phyloP scores from a whole-genome alignment of 2,329 filamentous ascomycete genomes.

The Penicillium sp. region DNA sequence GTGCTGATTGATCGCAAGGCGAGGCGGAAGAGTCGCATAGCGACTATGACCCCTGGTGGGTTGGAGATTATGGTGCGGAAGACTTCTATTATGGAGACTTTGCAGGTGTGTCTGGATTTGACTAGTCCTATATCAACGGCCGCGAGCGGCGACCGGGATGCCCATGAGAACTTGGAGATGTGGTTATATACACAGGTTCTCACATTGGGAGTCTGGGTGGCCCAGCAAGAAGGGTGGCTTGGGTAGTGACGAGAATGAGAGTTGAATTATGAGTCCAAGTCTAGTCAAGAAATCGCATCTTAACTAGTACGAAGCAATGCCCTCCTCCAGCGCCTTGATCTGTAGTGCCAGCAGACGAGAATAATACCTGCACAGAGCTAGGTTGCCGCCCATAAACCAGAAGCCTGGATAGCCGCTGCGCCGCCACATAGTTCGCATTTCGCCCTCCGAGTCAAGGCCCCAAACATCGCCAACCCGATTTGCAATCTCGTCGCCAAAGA shows the following conservation, averaged over 20 bases:
- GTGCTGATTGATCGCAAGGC: slow-evolving; percentile 25
- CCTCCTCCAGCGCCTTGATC: slow-evolving; percentile 49
- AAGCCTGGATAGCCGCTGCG: slow-evolving; percentile 64
- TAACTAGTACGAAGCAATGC: slow-evolving; percentile 19
- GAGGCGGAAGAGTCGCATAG: slow-evolving; percentile 23
- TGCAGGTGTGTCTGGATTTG: slow-evolving; percentile 21
- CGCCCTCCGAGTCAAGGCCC: slow-evolving; percentile 59
- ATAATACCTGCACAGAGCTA: slow-evolving; percentile 64
- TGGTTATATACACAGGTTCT: slow-evolving; percentile 34
- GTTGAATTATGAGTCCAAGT: neutral
- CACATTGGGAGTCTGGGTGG: slow-evolving; percentile 34
- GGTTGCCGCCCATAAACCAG: slow-evolving; percentile 68
- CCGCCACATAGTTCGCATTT: slow-evolving; percentile 63
- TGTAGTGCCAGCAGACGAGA: slow-evolving; percentile 56
- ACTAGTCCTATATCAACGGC: slow-evolving; percentile 10
- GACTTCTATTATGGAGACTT: slow-evolving; percentile 24
- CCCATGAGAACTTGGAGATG: slow-evolving; percentile 22
- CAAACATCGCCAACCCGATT: slow-evolving; percentile 62
- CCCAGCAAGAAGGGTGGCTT: slow-evolving; percentile 31
- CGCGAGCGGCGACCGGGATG: slow-evolving; percentile 13
- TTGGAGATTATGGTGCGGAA: slow-evolving; percentile 31
- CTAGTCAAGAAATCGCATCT: neutral
- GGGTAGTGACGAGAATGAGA: neutral
- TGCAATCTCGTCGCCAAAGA: slow-evolving; percentile 65
- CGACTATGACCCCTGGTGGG: slow-evolving; percentile 20